Conservation (phyloP, 2,329 filamentous ascomycete genomes). For the Fusarium aywerte region DNA sequence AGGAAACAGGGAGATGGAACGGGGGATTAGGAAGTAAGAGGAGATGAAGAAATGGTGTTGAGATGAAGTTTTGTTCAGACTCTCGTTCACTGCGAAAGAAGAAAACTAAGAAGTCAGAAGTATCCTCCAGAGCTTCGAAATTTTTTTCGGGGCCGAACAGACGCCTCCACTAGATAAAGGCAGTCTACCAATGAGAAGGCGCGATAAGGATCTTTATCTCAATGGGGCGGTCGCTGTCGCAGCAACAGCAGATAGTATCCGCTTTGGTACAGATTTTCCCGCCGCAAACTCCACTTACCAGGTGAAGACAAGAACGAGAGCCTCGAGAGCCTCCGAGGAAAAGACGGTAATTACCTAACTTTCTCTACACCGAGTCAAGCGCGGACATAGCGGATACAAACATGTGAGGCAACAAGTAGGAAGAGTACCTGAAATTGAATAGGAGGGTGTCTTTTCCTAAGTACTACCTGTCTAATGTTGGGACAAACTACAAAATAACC, state of each 20-base stretch:
- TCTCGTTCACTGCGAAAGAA: slow-evolving; percentile 36
- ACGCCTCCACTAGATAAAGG: slow-evolving; percentile 32
- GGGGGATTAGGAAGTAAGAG: slow-evolving; percentile 15
- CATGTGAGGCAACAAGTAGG: neutral
- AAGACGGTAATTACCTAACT: slow-evolving; percentile 20
- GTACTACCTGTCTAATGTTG: neutral
- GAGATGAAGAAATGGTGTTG: slow-evolving; percentile 33
- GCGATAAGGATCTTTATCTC: slow-evolving; percentile 50
- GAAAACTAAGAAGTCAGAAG: slow-evolving; percentile 40
- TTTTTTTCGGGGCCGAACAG: slow-evolving; percentile 48
- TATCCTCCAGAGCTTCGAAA: slow-evolving; percentile 47
- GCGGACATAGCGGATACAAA: neutral
- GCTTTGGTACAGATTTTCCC: slow-evolving; percentile 42
- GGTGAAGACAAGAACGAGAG: neutral
- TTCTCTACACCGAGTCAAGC: slow-evolving; percentile 7
- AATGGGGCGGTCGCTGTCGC: slow-evolving; percentile 47
- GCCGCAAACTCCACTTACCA: slow-evolving; percentile 24
- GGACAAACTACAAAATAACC: neutral
- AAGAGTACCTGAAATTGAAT: too few species aligned
- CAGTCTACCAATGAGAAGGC: slow-evolving; percentile 40
- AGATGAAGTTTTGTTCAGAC: slow-evolving; percentile 27
- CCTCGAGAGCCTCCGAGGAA: slow-evolving; percentile 9
- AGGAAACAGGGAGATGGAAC: slow-evolving; percentile 7
- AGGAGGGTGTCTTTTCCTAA: too few species aligned
- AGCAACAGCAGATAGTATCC: slow-evolving; percentile 46